Evolutionary conservation across 495 filamentous ascomycete species (phyloP).

Genomic region (Tuber magnatum): DNA sequence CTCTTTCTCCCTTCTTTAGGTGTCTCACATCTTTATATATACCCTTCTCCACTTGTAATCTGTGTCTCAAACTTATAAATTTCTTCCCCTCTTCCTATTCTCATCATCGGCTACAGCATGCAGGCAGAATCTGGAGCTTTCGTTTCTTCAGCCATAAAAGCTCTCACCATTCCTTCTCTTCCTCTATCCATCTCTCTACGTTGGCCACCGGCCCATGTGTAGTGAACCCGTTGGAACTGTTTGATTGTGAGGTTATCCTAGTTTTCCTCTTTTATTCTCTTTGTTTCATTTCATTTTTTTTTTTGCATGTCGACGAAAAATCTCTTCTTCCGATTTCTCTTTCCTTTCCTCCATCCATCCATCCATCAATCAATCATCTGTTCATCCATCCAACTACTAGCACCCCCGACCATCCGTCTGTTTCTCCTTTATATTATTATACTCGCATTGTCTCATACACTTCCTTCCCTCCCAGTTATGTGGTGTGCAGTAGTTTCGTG

Average conservation of each 20-base stretch:
- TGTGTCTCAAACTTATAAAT: slow-evolving; percentile 15
- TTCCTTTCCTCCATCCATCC: background rate
- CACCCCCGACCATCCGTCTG: background rate
- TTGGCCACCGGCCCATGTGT: background rate
- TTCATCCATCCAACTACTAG: background rate
- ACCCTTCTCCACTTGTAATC: slow-evolving; percentile 42
- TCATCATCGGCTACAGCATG: background rate
- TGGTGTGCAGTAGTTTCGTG: background rate
- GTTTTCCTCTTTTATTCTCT: background rate
- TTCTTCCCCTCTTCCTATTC: background rate
- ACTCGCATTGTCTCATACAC: slow-evolving; percentile 20
- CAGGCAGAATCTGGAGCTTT: background rate
- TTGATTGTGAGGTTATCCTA: background rate
- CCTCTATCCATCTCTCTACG: background rate
- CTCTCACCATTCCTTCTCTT: background rate
- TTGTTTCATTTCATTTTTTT: background rate
- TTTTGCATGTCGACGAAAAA: background rate
- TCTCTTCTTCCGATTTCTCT: background rate
- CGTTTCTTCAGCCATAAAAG: background rate
- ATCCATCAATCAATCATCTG: too few species aligned
- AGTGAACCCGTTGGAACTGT: background rate
- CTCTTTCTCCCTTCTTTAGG: slow-evolving; percentile 13
- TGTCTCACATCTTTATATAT: slow-evolving; percentile 36
- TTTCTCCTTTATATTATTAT: slow-evolving; percentile 32
- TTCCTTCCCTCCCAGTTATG: slow-evolving; percentile 1